Evolutionary conservation across 2,329 filamentous ascomycete genomes (phyloP), one percentile per base, ranked within the genome.

Genomic region (Penicillium freii): DNA sequence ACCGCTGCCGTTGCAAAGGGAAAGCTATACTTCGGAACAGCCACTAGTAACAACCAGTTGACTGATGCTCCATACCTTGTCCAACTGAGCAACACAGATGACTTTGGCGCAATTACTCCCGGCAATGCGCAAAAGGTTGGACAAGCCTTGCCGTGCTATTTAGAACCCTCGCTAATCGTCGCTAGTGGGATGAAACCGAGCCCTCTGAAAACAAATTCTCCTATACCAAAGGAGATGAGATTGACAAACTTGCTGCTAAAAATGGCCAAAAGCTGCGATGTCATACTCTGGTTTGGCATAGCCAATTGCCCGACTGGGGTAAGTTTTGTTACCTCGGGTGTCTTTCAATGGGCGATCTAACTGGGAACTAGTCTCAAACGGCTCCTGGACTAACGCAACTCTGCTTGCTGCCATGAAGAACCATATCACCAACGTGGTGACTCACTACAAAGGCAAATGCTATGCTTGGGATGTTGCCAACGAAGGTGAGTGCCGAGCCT

Each of bases 61-160:
- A 76, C 73, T 44, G 83, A 89, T 71, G 67, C 73, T 13, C 66
- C 78, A 29, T 90, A 89, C 70, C 73, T 80, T 19, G 70, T 74
- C 21, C 82, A 87, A 59, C 75, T 87, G 42, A 79, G 78, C 66
- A 83, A 89, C 71, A 79, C 81, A 8, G 73, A 76, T 46, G 84
- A 87, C 66, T 89, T 88, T 65, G 87, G 86, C 33, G 81, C 86
- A 69, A 78, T 87, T 27, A 87, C 86, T 0, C 84, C 86, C 0
- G 83, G 82, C 48, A 89, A 89, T 69, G 80, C 81, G 3, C 82
- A 85, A 70, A 84, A 84, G 69, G 73, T 73, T 54, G 39, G 64
- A 25, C 11, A 36, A 1, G 10, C 4, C 9, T 4, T 11, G 15
- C 0, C 4, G 11, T 34, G 6, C 4, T 23, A 0, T 33, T 3